Conservation (phyloP, 148 eudicot species). For the Vaccinium myrtillus region DNA sequence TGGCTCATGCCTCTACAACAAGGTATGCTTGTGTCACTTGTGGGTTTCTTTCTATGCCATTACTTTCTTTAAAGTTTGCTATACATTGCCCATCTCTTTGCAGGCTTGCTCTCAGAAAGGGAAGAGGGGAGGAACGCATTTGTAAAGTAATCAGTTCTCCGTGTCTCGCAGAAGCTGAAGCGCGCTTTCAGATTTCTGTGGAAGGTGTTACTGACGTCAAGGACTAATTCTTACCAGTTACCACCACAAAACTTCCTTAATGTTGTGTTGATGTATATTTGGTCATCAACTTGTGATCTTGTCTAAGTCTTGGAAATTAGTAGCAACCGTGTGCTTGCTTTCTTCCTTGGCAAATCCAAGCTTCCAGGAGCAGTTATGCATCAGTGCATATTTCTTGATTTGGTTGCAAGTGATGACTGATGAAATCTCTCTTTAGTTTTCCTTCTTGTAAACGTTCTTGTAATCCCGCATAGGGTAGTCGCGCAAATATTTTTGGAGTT, state of each 20-base stretch:
- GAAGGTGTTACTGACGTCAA: constrained; percentile 89
- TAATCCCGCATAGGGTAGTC: background rate
- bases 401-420: constrained; percentile 7
- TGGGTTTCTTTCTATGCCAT: background rate
- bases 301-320: constrained; percentile 2
- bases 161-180: constrained; percentile 95
- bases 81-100: background rate
- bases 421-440: background rate
- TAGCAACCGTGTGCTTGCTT: background rate
- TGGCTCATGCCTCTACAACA: constrained; percentile 98
- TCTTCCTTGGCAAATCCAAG: constrained; percentile 1
- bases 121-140: constrained; percentile 90
- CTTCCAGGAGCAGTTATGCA: background rate
- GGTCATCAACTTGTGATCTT: background rate
- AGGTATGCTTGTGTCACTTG: constrained; percentile 45
- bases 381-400: background rate
- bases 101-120: constrained; percentile 91
- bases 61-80: background rate
- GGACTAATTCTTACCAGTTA: constrained; percentile 41
- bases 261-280: background rate
- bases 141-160: constrained; percentile 98
- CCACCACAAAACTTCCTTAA: background rate
- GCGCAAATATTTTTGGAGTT: background rate
- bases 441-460: background rate
- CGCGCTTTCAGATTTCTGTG: constrained; percentile 74